A percentile compares a stretch with the other conserved stretches of the same genome.
These are phyloP conservation scores for Psidium friedrichsthalianum DNA, from an alignment of 345 rosid species.

Conservation along the genomic window DNA sequence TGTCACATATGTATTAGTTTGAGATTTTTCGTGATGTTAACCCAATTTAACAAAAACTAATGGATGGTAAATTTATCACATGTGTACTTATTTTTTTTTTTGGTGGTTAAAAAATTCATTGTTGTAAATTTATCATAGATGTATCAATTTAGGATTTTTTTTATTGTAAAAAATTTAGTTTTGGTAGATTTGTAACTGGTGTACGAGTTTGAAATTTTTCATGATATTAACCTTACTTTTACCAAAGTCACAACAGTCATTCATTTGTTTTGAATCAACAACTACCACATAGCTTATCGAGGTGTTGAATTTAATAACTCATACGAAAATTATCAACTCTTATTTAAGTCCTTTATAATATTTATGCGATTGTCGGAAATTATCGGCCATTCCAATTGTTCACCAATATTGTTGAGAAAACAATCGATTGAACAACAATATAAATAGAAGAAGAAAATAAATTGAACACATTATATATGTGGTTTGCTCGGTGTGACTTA, in stretches of 20 bases:
- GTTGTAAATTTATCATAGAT: too few species aligned
- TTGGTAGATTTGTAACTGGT: too few species aligned
- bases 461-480: rapidly evolving
- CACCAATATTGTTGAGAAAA: neutral
- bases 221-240: neutral
- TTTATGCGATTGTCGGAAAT: neutral
- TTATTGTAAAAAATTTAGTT: too few species aligned
- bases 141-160: too few species aligned
- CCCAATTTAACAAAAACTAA: too few species aligned
- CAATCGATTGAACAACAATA: neutral
- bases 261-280: neutral
- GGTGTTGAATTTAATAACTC: neutral
- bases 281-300: neutral
- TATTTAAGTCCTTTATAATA: neutral
- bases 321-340: neutral
- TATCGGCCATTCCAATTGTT: neutral
- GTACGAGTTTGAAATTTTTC: too few species aligned
- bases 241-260: neutral
- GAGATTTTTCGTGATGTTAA: too few species aligned
- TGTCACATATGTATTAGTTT: too few species aligned
- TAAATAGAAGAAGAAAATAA: neutral
- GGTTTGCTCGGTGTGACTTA: rapidly evolving
- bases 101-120: too few species aligned
- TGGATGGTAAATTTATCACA: too few species aligned
- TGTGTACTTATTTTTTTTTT: too few species aligned